Percentiles rank a stretch among this genome's conserved stretches.
These are phyloP conservation scores for Kazachstania kunashirensis DNA, from an alignment of 805 yeast species.

Conservation along the genomic window DNA sequence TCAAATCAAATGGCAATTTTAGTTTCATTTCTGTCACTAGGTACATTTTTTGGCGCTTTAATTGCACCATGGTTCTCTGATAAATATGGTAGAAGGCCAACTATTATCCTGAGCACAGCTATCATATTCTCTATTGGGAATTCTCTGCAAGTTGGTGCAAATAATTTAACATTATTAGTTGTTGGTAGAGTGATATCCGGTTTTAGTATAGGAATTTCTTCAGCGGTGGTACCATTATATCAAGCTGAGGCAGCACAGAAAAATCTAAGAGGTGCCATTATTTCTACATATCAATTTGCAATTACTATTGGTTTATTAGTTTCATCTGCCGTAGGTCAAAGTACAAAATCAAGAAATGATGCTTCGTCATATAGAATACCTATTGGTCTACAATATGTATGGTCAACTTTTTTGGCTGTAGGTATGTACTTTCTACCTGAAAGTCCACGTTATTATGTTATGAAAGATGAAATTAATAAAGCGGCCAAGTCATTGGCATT, in stretches of 20 bases:
- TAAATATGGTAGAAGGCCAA: conserved; percentile 57
- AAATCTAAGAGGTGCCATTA: conserved; percentile 72
- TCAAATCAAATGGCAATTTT: conserved; percentile 59
- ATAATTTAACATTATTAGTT: conserved; percentile 45
- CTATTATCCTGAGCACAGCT: conserved; percentile 54
- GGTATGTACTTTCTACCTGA: conserved; percentile 80
- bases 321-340: conserved; percentile 72
- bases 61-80: conserved; percentile 58
- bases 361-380: conserved; percentile 67
- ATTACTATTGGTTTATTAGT: conserved; percentile 76
- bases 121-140: conserved; percentile 63
- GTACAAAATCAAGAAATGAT: conserved; percentile 45
- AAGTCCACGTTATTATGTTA: conserved; percentile 75
- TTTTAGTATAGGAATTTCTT: conserved; percentile 60
- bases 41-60: conserved; percentile 65
- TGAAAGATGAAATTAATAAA: conserved; percentile 54
- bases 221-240: conserved; percentile 73
- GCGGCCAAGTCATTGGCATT: conserved; percentile 61
- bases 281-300: conserved; percentile 80
- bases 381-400: conserved; percentile 63
- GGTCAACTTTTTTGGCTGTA: conserved; percentile 51
- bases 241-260: conserved; percentile 84
- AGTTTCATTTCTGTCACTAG: conserved; percentile 69
- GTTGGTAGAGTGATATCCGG: conserved; percentile 70
- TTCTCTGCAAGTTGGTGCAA: conserved; percentile 52